Evolutionary conservation across 2,329 filamentous ascomycete species (phyloP).

Genomic region (Shiraia bambusicola): DNA sequence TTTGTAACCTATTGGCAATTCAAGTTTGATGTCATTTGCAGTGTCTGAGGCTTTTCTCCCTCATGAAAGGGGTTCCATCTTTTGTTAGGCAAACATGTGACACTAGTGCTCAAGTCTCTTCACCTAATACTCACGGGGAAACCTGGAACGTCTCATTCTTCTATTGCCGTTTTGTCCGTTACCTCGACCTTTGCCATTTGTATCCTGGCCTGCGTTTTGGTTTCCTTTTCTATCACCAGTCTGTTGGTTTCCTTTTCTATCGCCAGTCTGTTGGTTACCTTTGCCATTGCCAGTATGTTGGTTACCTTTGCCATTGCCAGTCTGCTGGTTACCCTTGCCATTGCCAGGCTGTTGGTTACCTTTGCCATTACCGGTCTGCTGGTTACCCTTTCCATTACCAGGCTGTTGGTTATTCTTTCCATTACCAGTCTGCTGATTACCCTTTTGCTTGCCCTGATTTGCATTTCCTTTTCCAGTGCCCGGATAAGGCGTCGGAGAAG

Average conservation of each 20-base stretch:
- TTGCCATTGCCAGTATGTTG: slow-evolving; percentile 1
- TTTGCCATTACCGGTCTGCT: slow-evolving; percentile 3
- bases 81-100: no score
- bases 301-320: slow-evolving; percentile 15
- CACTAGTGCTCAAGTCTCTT: no score
- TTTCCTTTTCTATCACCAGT: slow-evolving; percentile 5
- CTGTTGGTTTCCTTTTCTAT: slow-evolving; percentile 9
- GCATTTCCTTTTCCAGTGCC: slow-evolving; percentile 14
- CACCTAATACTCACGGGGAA: no score
- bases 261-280: slow-evolving; percentile 5
- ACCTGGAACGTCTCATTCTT: neutral
- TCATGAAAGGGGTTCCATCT: no score
- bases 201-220: no score
- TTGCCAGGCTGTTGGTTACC: neutral
- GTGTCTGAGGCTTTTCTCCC: no score
- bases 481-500: slow-evolving; percentile 10
- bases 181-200: slow-evolving; percentile 5
- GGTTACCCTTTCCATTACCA: slow-evolving; percentile 14
- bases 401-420: neutral
- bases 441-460: slow-evolving; percentile 2
- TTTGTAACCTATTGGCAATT: no score
- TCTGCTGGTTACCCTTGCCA: neutral
- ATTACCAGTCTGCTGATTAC: neutral
- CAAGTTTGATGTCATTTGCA: no score
- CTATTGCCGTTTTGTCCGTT: neutral